These are phyloP conservation scores for Nicotiana attenuata DNA, from an alignment of 257 asterid genomes.

Conservation along the genomic window DNA sequence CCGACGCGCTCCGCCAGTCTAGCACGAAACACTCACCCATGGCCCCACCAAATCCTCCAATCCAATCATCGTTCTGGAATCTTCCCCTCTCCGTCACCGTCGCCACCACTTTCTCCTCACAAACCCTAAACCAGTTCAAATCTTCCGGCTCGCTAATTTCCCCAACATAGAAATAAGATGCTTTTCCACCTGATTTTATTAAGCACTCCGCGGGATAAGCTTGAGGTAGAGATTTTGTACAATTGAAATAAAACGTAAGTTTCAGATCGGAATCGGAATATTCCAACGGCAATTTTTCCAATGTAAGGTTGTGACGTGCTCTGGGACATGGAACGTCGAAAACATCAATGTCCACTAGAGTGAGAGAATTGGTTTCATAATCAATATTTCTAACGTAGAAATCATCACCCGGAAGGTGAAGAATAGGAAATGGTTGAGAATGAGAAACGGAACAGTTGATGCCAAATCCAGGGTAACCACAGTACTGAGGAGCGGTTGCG, in stretches of 20 bases:
- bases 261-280: not conserved
- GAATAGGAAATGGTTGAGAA: not conserved
- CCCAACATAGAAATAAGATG: not conserved
- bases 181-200: not conserved
- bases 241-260: constrained; percentile 20
- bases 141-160: not conserved
- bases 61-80: not conserved
- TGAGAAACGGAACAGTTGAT: not conserved
- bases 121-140: constrained; percentile 2
- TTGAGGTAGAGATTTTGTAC: not conserved
- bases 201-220: constrained; percentile 11
- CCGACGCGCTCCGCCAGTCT: not conserved
- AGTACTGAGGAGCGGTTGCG: not conserved
- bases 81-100: not conserved
- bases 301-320: constrained; percentile 14
- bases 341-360: constrained; percentile 6
- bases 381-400: constrained; percentile 9
- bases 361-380: not conserved
- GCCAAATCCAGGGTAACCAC: constrained; percentile 30
- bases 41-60: not conserved
- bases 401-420: not conserved
- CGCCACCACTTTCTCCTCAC: constrained; percentile 19
- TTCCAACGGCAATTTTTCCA: constrained; percentile 5
- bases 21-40: constrained; percentile 22
- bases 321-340: constrained; percentile 1